Base-by-base conservation (phyloP, 257 asterid species). In the Capsicum baccatum region DNA sequence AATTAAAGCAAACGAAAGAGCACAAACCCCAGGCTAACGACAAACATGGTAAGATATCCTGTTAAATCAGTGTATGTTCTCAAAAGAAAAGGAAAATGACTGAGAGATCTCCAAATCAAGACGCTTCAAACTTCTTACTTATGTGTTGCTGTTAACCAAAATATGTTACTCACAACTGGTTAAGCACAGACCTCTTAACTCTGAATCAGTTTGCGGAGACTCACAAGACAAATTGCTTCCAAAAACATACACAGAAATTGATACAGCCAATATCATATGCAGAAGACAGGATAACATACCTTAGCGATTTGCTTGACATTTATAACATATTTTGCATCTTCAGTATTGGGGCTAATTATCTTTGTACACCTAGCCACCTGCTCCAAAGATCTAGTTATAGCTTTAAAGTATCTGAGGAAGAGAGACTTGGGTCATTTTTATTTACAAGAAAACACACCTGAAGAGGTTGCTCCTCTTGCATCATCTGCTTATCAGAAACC, bases 381-480 rank as follows among this genome's bases (percentile, higher is more conserved):
- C 64, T 54, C 64, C 84, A 84, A 33, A 83, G 33, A 64, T 52
- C n/a, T 69, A 67, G 68, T 57, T 44, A 35, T 55, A 37, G 58
- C 63, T 57, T 52, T 12, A 52, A 50, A 67, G 56, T 62, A 74
- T 8, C 55, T 15, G 19, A 62, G 52, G 16, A 66, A 80, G 14
- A 82, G 35, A 42, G 37, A 47, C 26, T 50, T 4, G 2, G 2
- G 8, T n/a, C 48, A 42, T 6, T 58, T 15, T 57, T 63, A 44
- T 33, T 80, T 19, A 13, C 58, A 44, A 3, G 58, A 26, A 81
- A 21, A 2, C 63, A 44, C 58, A 93, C 98, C 97, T 94, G 99
- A 83, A 94, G 98, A 74, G 99, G 98, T 87, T 95, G 92, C 88
- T 96, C 98, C 90, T 94, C 99, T 91, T 96, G 98, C 99, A 96